Evolutionary conservation across 1,284 basidiomycete genomes (phyloP), one percentile per base, ranked within the genome.

Genomic region (Malassezia cuniculi): DNA sequence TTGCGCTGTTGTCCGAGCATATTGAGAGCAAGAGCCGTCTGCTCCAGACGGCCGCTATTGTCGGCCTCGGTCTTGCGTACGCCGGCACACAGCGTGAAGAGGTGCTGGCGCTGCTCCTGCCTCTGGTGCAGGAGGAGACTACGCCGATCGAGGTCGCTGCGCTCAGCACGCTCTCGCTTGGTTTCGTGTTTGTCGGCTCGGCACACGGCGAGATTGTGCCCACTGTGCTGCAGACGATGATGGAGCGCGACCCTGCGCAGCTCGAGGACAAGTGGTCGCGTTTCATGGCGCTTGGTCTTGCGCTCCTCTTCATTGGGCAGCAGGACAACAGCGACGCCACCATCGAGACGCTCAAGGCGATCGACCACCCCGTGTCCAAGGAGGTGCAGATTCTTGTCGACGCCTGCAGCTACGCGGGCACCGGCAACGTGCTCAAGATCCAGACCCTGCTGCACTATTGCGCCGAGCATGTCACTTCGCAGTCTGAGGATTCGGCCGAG

Each of bases 181-280:
- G 90, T 2, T 90, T 95, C 68, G 80, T 95, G 43, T 95, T 86
- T 65, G 87, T 90, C 24, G 93, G 90, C 17, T 87, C 85, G 57
- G 85, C 82, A 38, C 83, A 95, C 59, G 90, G 87, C 15, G 93
- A 97, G 55, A 80, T 94, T 17, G 81, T 85, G 2, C 79, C 79
- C 41, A 79, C 81, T 0, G 89, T 97, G 41, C 70, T 95, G 60
- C 87, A 94, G 70, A 81, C 83, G 5, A 70, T 97, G 64, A 90
- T 95, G 85, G 73, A 66, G 45, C 56, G 62, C 25, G 60, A 65
- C 26, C 52, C 60, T 1, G 16, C 53, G 18, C 51, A 58, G 33
- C 52, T 66, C 28, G 52, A 63, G 39, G 52, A 59, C 36, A 90
- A 93, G 71, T 99, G 90, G 90, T 77, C 82, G 3, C 74, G 84